Conservation (phyloP, 2,329 filamentous ascomycete species). For the Graphilbum sp. region DNA sequence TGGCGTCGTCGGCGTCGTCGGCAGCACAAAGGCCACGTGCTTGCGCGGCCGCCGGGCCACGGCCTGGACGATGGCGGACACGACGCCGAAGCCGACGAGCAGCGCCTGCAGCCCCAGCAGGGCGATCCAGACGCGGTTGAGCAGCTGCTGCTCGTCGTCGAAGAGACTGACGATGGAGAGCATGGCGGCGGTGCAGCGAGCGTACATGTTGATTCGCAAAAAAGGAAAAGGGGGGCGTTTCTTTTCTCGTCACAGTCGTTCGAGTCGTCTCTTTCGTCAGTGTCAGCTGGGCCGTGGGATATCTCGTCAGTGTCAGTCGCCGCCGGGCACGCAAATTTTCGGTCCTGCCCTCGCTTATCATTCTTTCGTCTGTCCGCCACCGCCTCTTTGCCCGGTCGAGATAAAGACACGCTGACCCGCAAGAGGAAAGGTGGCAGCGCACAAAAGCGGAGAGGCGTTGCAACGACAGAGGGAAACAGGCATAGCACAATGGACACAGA, state of each 20-base stretch:
- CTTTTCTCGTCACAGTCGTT: no score
- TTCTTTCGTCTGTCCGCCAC: neutral
- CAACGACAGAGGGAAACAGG: neutral
- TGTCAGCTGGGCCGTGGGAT: neutral
- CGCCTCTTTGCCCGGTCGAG: neutral
- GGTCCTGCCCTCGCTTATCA: neutral
- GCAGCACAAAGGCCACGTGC: conserved; percentile 2
- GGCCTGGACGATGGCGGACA: conserved; percentile 5
- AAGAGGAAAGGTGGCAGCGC: neutral
- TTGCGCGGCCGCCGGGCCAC: neutral
- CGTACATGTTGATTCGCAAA: neutral
- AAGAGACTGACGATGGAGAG: conserved; percentile 9
- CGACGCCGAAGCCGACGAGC: conserved; percentile 11
- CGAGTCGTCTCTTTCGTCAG: no score
- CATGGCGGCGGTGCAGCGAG: conserved; percentile 4
- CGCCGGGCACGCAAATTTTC: neutral
- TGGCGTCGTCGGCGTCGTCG: neutral
- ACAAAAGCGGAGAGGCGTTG: neutral
- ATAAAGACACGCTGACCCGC: conserved; percentile 1
- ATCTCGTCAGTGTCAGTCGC: neutral
- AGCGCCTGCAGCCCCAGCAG: conserved; percentile 14
- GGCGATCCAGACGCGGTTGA: conserved; percentile 16
- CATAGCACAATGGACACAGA: neutral
- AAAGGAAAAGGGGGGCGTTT: neutral
- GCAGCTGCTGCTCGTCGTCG: conserved; percentile 14